Evolutionary conservation across 2,329 filamentous ascomycete genomes (phyloP).

Genomic region (Aureobasidium sp.): DNA sequence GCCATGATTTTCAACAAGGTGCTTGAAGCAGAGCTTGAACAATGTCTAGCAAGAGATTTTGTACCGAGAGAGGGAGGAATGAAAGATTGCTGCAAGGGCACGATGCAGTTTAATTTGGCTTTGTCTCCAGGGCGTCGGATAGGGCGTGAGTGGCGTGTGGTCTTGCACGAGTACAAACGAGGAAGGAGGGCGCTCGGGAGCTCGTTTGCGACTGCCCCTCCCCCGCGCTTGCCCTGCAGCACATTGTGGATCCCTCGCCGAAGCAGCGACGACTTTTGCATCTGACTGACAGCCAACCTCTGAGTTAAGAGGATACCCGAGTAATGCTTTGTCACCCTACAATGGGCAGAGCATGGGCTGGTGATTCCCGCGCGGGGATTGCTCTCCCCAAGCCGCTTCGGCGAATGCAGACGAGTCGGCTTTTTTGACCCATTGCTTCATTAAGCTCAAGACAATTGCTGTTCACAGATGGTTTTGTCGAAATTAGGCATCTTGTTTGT

Average conservation of each 20-base stretch:
- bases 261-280: conserved; percentile 5
- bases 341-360: neutral
- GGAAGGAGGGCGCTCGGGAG: conserved; percentile 9
- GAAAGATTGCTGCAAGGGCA: neutral
- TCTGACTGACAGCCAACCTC: neutral
- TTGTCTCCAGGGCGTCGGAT: neutral
- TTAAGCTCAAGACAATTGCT: neutral
- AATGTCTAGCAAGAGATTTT: conserved; percentile 18
- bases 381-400: neutral
- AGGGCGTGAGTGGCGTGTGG: conserved; percentile 2
- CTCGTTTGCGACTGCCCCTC: conserved; percentile 13
- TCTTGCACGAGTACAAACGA: conserved; percentile 9
- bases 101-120: neutral
- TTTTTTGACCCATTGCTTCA: neutral
- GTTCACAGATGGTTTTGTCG: neutral
- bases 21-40: conserved; percentile 28
- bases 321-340: neutral
- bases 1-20: conserved; percentile 35
- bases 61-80: neutral
- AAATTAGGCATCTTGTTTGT: neutral
- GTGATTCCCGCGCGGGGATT: neutral
- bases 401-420: neutral
- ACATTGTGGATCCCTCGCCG: conserved; percentile 7
- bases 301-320: neutral
- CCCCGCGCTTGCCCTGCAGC: conserved; percentile 13